Conservation (phyloP, 345 rosid genomes). For the Aquilaria sinensis region DNA sequence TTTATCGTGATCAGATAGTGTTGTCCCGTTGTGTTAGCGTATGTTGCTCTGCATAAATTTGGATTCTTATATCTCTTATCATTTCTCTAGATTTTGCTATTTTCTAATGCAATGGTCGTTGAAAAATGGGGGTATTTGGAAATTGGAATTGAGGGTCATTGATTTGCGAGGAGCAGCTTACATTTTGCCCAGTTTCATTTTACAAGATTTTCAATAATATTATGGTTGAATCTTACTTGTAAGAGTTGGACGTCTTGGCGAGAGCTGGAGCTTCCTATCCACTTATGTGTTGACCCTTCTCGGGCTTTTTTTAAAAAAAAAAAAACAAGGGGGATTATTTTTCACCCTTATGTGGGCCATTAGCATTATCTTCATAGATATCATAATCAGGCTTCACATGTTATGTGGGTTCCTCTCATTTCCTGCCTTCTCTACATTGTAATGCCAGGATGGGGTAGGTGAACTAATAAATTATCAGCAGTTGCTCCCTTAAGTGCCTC, state of each 20-base stretch:
- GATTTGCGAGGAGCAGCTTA: too few relatives aligned
- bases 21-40: too few relatives aligned
- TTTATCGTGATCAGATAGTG: too few relatives aligned
- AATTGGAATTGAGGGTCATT: too few relatives aligned
- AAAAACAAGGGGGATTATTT: neutral
- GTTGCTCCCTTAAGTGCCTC: too few relatives aligned
- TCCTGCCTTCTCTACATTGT: too few relatives aligned
- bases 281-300: neutral
- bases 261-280: neutral
- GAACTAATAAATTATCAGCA: too few relatives aligned
- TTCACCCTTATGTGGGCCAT: neutral
- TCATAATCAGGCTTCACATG: constrained; percentile 6
- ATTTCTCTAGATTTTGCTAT: too few relatives aligned
- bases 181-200: neutral
- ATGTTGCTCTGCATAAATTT: neutral
- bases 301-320: neutral
- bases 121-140: too few relatives aligned
- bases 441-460: too few relatives aligned
- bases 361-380: constrained; percentile 8
- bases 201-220: neutral
- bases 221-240: neutral
- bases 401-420: constrained; percentile 10
- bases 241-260: neutral
- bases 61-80: neutral
- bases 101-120: too few relatives aligned